Base-by-base conservation (phyloP, 148 eudicot genomes). In the Silene conica region DNA sequence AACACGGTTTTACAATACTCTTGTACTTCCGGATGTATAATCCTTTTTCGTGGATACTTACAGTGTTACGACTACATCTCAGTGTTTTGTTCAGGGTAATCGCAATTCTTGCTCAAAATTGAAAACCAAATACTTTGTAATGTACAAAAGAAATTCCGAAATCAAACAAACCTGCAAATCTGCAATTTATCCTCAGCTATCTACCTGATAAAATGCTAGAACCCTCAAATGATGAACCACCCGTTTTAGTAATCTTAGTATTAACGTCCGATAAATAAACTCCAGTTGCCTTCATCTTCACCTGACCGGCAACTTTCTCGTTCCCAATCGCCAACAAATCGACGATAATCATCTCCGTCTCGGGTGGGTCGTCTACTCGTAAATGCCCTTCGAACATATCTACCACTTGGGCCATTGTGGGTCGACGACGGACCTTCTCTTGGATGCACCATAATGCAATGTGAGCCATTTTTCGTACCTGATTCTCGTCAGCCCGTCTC, bases 401-500 rank as follows among this genome's bases (percentile, higher is more conserved):
- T 2, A 89, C 91, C 26, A 93, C 97, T n/a, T 73, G 74, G 22
- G 82, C 77, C 97, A 93, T 93, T 15, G 77, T 84, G n/a, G 98
- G 98, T 88, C 98, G 75, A 8, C 81, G 74, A 70, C 80, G 83
- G 22, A 89, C 76, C 74, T 83, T 83, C 77, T 93, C 98, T 70
- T 93, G 98, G 69, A 91, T 87, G 65, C 98, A 93, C 97, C 95
- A 91, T 57, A 94, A 67, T 0, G 92, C 97, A 5, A 89, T 82
- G 46, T 77, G 76, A 59, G 87, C 87, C 86, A 91, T 23, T 50
- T 80, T 84, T 70, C 21, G 84, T 26, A 93, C 85, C 62, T 86
- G 87, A 15, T 67, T 67, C 77, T 89, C 92, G 16, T 85, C 87
- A 18, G 89, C 76, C 0, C 69, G 71, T 46, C 80, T 86, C 8